phyloP scores from a whole-genome alignment of 2,329 filamentous ascomycete genomes.

The Ophiostoma tasmaniense region DNA sequence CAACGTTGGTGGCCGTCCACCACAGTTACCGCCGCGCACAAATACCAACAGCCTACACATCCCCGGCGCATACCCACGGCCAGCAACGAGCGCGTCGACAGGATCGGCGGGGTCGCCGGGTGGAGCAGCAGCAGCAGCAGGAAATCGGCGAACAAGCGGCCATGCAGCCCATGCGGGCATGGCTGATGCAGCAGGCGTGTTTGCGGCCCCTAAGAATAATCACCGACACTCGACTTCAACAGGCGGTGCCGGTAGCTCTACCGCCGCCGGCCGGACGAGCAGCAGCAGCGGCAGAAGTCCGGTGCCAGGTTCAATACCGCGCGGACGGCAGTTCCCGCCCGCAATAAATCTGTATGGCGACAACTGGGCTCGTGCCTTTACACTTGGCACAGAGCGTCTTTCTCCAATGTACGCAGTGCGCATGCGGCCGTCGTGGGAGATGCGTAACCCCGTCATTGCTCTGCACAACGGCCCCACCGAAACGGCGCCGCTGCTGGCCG shows the following conservation, averaged over 20 bases:
- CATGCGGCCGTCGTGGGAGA: slow-evolving; percentile 23
- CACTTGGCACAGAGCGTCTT: slow-evolving; percentile 27
- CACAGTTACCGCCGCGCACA: not conserved
- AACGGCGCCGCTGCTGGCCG: slow-evolving; percentile 26
- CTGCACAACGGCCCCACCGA: slow-evolving; percentile 30
- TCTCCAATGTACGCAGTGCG: slow-evolving; percentile 29
- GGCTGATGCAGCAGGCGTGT: not conserved
- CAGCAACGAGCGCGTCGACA: not conserved
- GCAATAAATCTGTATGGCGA: slow-evolving; percentile 28
- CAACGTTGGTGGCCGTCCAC: not conserved
- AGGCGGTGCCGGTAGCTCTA: not conserved
- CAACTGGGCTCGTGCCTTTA: slow-evolving; percentile 19
- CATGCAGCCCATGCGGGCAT: not conserved
- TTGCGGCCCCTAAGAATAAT: not conserved
- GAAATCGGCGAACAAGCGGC: not conserved
- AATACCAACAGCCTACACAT: not conserved
- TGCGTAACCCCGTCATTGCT: slow-evolving; percentile 25
- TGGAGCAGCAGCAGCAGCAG: not conserved
- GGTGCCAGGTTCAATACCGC: slow-evolving; percentile 17
- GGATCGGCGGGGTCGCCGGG: not conserved
- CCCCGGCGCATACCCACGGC: slow-evolving; percentile 5
- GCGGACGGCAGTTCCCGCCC: slow-evolving; percentile 27
- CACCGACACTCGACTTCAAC: not conserved
- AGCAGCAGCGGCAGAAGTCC: not conserved
- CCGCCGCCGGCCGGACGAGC: not conserved